Base-by-base conservation (phyloP, 2,329 filamentous ascomycete species). In the Corniculantispora saksenae region DNA sequence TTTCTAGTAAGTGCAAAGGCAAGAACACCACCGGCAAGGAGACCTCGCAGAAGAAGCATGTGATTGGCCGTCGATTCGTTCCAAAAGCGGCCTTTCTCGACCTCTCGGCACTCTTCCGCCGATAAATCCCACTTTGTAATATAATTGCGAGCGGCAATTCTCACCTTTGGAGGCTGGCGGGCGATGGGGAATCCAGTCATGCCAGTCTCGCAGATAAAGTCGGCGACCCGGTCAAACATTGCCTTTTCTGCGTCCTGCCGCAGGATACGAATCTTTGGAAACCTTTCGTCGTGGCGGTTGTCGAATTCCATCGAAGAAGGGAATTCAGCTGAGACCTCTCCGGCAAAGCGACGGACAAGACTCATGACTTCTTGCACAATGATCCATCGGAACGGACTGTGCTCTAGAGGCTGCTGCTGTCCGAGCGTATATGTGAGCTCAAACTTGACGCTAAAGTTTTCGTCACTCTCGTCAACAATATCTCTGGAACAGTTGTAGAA, bases 401-500 rank as follows among this genome's bases (percentile, higher is more conserved):
- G 76, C 3, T 89, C 84, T 0, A 89, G 76, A 0, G 81, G 67
- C 1, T 72, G 70, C 66, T 88, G 84, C 0, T 71, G 65, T 0
- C 87, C 88, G 68, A 89, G 82, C 0, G 87, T 88, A 64, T 91
- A 90, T 1, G 90, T 78, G 0, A 90, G 72, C 69, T 91, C 86
- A 43, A 88, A 89, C 57, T 84, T 85, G 6, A 83, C 79, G 53
- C 80, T 85, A 54, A 90, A 84, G 64, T 85, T 86, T 64, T 90
- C 86, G 57, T 91, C 89, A 47, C 85, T 87, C 72, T 91, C 87
- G 65, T 91, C 87, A 0, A 91, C 77, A 2, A 91, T 79, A 66
- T 89, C 87, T 0, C 86, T 76, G 0, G 74, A 79, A 1, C 72
- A 19, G 0, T 83, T 15, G 87, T 70, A 1, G 66, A 51, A n/a